phyloP scores from a whole-genome alignment of 2,329 filamentous ascomycete species.

The Aspergillus oerlinghausenensis region DNA sequence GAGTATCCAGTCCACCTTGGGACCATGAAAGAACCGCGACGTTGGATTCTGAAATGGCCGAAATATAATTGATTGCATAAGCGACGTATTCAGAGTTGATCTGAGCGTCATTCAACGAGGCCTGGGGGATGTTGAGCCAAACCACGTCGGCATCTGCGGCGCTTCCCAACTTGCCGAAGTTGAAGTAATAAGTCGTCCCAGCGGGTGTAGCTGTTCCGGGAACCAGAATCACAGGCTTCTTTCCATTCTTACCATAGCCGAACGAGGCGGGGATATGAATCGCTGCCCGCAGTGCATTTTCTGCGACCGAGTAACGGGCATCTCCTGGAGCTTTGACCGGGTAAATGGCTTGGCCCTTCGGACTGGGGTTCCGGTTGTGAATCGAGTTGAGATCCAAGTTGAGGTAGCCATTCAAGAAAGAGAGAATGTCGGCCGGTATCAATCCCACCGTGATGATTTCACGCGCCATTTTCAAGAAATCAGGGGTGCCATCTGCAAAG shows the following conservation, averaged over 20 bases:
- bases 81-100: constrained; percentile 52
- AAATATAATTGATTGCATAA: constrained; percentile 56
- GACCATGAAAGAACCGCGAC: constrained; percentile 51
- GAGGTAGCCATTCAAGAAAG: constrained; percentile 13
- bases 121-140: constrained; percentile 53
- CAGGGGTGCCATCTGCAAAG: constrained; percentile 1
- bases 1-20: constrained; percentile 51
- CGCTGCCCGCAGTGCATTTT: constrained; percentile 45
- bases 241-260: constrained; percentile 37
- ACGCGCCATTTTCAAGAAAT: constrained; percentile 2
- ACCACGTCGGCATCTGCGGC: constrained; percentile 46
- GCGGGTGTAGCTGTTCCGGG: constrained; percentile 51
- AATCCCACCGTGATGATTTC: constrained; percentile 10
- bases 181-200: constrained; percentile 43
- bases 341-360: constrained; percentile 8
- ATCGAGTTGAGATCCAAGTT: constrained; percentile 13
- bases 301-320: constrained; percentile 46
- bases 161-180: constrained; percentile 47
- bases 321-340: constrained; percentile 31
- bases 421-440: constrained; percentile 10
- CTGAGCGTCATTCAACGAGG: constrained; percentile 47
- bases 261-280: constrained; percentile 51
- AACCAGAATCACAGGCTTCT: constrained; percentile 49
- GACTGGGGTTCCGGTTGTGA: constrained; percentile 10
- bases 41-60: constrained; percentile 36